phyloP scores from a whole-genome alignment of 768 basidiomycete species.

The Baorangia bicolor region DNA sequence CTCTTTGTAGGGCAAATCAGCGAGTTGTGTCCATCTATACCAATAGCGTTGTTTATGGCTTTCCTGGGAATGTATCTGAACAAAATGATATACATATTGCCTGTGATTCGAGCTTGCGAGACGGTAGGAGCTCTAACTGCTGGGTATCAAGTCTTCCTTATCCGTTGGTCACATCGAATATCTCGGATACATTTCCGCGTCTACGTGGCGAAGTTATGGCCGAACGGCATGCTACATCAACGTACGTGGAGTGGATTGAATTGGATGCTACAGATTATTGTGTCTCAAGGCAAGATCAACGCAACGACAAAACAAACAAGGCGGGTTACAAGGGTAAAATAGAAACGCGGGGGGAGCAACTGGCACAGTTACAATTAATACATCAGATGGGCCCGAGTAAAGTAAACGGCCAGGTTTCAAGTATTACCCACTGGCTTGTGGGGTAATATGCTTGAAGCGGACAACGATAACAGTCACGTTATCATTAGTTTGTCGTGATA shows the following conservation, averaged over 20 bases:
- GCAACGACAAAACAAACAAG: constrained; percentile 2
- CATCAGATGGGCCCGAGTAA: not conserved
- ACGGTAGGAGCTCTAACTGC: too few species aligned
- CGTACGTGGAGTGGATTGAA: not conserved
- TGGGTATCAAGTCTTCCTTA: not conserved
- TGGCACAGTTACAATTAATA: constrained; percentile 10
- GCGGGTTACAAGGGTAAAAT: constrained; percentile 2
- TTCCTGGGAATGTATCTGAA: not conserved
- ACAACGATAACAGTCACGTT: constrained; percentile 93
- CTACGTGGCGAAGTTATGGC: not conserved
- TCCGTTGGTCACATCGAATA: too few species aligned
- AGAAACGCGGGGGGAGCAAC: not conserved
- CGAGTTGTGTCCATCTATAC: not conserved
- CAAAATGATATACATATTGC: not conserved
- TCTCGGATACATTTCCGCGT: not conserved
- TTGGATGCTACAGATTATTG: constrained; percentile 1
- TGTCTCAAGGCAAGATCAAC: not conserved
- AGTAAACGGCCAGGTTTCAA: not conserved
- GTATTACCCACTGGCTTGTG: constrained; percentile 12
- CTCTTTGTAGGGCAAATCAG: not conserved
- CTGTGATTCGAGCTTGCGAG: not conserved
- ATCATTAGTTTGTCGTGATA: constrained; percentile 87
- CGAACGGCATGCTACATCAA: constrained; percentile 3
- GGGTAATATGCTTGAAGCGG: constrained; percentile 55
- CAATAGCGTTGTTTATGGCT: not conserved